phyloP scores from a whole-genome alignment of 768 basidiomycete genomes.

The Bullera alba region DNA sequence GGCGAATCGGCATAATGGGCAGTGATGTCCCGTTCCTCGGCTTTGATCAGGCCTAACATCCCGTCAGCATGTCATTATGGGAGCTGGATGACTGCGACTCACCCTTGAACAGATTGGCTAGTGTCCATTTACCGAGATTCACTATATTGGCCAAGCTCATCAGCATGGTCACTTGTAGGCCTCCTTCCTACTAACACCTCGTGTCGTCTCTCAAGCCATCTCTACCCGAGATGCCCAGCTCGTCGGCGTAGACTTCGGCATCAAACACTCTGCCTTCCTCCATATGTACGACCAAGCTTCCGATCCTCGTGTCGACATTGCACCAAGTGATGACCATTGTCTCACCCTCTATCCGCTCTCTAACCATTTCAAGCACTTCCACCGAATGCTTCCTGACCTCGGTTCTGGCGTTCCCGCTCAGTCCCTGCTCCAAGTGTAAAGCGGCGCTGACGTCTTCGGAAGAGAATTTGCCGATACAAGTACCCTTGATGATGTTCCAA shows the following conservation, averaged over 20 bases:
- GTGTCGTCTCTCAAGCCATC: conserved; percentile 67
- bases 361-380: conserved; percentile 78
- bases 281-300: conserved; percentile 77
- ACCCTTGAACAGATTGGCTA: conserved; percentile 73
- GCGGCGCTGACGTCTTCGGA: conserved; percentile 56
- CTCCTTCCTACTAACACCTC: conserved; percentile 56
- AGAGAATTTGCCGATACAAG: conserved; percentile 65
- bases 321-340: conserved; percentile 80
- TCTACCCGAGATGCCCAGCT: conserved; percentile 64
- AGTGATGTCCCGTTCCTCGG: conserved; percentile 34
- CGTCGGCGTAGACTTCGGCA: conserved; percentile 89
- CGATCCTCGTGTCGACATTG: conserved; percentile 79
- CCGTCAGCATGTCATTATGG: not conserved
- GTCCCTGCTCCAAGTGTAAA: conserved; percentile 27
- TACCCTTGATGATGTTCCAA: conserved; percentile 80
- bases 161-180: conserved; percentile 5
- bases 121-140: conserved; percentile 84
- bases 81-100: conserved; percentile 1
- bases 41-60: conserved; percentile 40
- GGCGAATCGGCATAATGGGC: conserved; percentile 12
- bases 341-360: conserved; percentile 90
- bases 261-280: conserved; percentile 78
- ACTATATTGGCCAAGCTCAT: conserved; percentile 52
- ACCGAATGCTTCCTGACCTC: conserved; percentile 29
- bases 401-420: conserved; percentile 12